Conservation (phyloP, 768 basidiomycete species). For the Cyclocybe cylindracea region DNA sequence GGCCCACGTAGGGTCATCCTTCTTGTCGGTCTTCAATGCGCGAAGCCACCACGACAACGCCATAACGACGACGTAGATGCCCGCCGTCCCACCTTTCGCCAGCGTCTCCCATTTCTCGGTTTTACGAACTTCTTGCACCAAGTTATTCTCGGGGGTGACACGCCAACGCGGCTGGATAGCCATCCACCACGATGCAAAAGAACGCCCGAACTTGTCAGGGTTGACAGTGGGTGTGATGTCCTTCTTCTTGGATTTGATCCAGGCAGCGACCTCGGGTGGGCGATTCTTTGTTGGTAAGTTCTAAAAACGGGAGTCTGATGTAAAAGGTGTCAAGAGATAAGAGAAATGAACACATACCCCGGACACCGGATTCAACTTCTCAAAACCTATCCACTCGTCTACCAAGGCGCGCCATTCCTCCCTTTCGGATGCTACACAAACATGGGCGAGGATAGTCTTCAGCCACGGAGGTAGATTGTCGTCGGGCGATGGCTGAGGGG, state of each 20-base stretch:
- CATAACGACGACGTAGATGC: conserved; percentile 2
- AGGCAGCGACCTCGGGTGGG: not conserved
- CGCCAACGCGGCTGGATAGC: not conserved
- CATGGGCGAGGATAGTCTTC: too few species aligned
- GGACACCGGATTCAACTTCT: not conserved
- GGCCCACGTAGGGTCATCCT: too few species aligned
- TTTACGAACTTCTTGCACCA: not conserved
- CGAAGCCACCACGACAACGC: conserved; percentile 3
- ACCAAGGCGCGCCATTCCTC: not conserved
- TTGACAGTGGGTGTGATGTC: not conserved
- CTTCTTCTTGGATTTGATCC: conserved; percentile 1
- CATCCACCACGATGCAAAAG: not conserved
- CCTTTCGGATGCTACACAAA: not conserved
- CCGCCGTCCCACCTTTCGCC: conserved; percentile 2
- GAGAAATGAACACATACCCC: not conserved
- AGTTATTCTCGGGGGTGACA: not conserved
- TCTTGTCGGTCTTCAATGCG: not conserved
- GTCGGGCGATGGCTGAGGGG: not conserved
- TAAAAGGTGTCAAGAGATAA: not conserved
- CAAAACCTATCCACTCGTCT: not conserved
- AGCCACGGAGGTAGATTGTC: not conserved
- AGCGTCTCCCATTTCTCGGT: not conserved
- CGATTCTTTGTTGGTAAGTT: not conserved
- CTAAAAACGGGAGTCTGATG: too few species aligned
- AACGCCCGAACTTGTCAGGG: not conserved